A percentile compares a stretch with the other conserved stretches of the same genome.
Evolutionary conservation across 108 stramenopile species (phyloP).

Genomic region (Discostella stelligeroides): DNA sequence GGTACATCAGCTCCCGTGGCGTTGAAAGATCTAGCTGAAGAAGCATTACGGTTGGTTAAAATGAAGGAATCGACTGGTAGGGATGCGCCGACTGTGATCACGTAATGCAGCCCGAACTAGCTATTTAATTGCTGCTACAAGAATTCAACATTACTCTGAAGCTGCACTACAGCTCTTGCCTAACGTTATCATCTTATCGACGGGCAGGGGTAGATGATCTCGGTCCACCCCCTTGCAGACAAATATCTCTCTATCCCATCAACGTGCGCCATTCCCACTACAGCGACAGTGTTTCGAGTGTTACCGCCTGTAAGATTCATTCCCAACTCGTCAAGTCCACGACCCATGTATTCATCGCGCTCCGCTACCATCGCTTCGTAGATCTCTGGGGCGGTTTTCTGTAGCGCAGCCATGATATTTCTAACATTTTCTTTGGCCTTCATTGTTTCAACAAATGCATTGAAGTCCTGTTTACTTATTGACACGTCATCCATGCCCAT

Average conservation of each 20-base stretch:
- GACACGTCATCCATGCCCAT: slow-evolving; percentile 21
- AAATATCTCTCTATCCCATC: slow-evolving; percentile 56
- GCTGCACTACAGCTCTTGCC: too few relatives aligned
- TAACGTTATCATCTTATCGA: slow-evolving; percentile 19
- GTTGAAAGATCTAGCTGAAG: slow-evolving; percentile 73
- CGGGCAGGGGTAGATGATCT: slow-evolving; percentile 39
- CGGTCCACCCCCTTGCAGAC: slow-evolving; percentile 47
- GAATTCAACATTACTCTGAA: too few relatives aligned
- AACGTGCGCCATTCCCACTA: slow-evolving; percentile 58
- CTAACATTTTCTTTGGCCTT: slow-evolving; percentile 56
- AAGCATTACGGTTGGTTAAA: slow-evolving; percentile 71
- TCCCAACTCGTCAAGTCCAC: slow-evolving; percentile 49
- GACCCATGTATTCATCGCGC: slow-evolving; percentile 56
- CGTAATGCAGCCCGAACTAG: too few relatives aligned
- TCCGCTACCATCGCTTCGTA: slow-evolving; percentile 63
- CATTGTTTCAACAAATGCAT: slow-evolving; percentile 56
- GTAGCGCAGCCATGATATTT: slow-evolving; percentile 47
- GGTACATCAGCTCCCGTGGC: slow-evolving; percentile 73
- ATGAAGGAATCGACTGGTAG: slow-evolving; percentile 78
- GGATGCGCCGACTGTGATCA: slow-evolving; percentile 83
- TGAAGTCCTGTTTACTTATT: slow-evolving; percentile 43
- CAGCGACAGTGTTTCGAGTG: slow-evolving; percentile 46
- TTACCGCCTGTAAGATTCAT: slow-evolving; percentile 13
- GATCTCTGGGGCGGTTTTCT: slow-evolving; percentile 44
- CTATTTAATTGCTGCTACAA: too few relatives aligned